A percentile compares a stretch with the other conserved stretches of the same genome.
phyloP scores from a whole-genome alignment of 2,329 filamentous ascomycete genomes.

The Aspergillus pseudoviridinutans region DNA sequence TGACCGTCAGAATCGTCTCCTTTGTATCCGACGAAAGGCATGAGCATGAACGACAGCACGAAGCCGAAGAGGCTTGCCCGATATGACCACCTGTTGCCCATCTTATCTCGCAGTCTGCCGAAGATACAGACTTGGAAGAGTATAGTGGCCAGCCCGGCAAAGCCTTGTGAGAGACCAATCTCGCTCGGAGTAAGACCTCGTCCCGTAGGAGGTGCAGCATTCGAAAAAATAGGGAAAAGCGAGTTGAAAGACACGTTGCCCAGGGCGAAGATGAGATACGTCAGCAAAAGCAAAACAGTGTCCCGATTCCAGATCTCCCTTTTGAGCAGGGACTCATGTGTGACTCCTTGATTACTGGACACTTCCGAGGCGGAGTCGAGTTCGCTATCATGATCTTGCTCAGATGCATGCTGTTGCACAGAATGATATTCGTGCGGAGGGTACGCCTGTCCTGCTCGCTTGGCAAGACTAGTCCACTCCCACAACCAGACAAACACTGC shows the following conservation, averaged over 20 bases:
- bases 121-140: constrained; percentile 86
- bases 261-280: constrained; percentile 90
- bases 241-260: constrained; percentile 95
- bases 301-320: constrained; percentile 71
- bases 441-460: constrained; percentile 57
- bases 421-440: constrained; percentile 28
- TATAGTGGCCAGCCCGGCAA: constrained; percentile 81
- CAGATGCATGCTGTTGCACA: constrained; percentile 20
- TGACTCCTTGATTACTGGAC: constrained; percentile 36
- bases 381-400: constrained; percentile 40
- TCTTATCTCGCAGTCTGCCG: constrained; percentile 67
- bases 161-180: constrained; percentile 80
- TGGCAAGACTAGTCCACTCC: constrained; percentile 60
- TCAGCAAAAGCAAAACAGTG: constrained; percentile 73
- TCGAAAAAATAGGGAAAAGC: constrained; percentile 88
- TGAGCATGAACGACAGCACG: constrained; percentile 74
- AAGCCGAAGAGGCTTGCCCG: constrained; percentile 73
- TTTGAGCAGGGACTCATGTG: constrained; percentile 47
- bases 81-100: constrained; percentile 86
- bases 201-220: constrained; percentile 69
- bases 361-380: constrained; percentile 43
- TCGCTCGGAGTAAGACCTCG: constrained; percentile 70
- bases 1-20: constrained; percentile 55
- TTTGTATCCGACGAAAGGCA: constrained; percentile 84
- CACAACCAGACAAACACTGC: constrained; percentile 65